Base-by-base conservation (phyloP, 2,329 filamentous ascomycete species). In the Pleomassaria siparia region DNA sequence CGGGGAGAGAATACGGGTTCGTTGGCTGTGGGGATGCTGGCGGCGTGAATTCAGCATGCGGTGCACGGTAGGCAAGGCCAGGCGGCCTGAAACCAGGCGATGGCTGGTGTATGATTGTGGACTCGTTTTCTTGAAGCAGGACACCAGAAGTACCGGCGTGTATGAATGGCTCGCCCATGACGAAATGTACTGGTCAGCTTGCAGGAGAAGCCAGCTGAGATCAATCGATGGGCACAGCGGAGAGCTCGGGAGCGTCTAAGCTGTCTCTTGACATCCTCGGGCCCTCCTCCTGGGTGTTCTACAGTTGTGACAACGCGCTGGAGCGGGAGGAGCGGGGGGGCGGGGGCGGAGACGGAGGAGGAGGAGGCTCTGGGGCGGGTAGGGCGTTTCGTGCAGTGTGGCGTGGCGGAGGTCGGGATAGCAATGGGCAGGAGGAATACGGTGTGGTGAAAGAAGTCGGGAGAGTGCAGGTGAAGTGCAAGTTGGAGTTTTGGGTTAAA, bases 31-130 rank as follows among this genome's bases (percentile, higher is more conserved):
- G 66, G 5, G 66, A 70, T 30, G 66, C 59, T 1, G 66, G 66
- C 18, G 66, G 66, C 10, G 66, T 70, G 56, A 56, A 67, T n/a
- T 69, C 60, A 51, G 50, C 51, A 42, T 49, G 35, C 12, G 56
- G 46, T 7, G 60, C 56, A 12, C 54, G 55, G 51, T 64, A 68
- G 46, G 61, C 43, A 8, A 60, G 25, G 48, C 63, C 61, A 13
- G 57, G 56, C 4, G 53, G 53, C 43, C 49, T 53, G n/a, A 55
- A 29, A 12, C 50, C 36, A 12, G 43, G 48, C 22, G 49, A 46
- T 12, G 56, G 40, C 20, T 60, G 55, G 30, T 54, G 41, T 32
- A 25, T 22, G 13, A 44, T 22, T 35, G 36, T 39, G 36, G 49
- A 43, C 16, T 47, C 52, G 49, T 39, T 30, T 42, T 54, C 28